phyloP scores from a whole-genome alignment of 371 early-diverging fungal genomes.

The Syncephalastrum racemosum region DNA sequence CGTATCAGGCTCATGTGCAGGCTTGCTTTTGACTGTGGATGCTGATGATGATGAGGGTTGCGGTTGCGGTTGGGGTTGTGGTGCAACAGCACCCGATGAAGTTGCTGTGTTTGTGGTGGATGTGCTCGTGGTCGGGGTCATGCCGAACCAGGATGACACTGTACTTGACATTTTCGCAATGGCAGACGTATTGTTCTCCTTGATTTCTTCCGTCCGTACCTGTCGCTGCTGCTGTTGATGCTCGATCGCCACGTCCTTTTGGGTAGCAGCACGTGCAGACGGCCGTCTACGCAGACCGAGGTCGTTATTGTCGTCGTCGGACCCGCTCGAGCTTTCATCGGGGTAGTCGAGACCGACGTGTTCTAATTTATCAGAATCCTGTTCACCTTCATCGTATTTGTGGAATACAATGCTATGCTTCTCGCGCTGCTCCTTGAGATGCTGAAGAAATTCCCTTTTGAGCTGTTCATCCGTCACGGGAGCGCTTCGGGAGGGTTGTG shows the following conservation, averaged over 20 bases:
- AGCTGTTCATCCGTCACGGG: slow-evolving; percentile 19
- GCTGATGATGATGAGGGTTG: neutral
- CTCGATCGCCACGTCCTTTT: no score
- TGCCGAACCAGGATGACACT: slow-evolving; percentile 5
- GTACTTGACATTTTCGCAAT: no score
- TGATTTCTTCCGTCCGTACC: no score
- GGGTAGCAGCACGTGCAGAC: neutral
- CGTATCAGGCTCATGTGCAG: slow-evolving; percentile 14
- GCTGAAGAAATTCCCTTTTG: slow-evolving; percentile 20
- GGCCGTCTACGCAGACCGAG: neutral
- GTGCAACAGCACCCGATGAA: neutral
- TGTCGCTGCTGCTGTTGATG: no score
- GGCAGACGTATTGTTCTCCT: no score
- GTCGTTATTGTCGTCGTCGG: slow-evolving; percentile 1
- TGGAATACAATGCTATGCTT: slow-evolving; percentile 18
- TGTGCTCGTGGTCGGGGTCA: neutral
- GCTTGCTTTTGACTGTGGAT: slow-evolving; percentile 2
- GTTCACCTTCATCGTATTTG: slow-evolving; percentile 22
- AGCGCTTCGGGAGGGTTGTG: neutral
- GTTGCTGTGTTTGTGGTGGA: neutral
- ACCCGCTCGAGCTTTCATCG: slow-evolving; percentile 14
- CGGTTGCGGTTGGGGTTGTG: slow-evolving; percentile 1
- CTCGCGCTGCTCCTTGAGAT: slow-evolving; percentile 28
- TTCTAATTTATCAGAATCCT: neutral
- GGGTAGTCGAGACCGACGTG: slow-evolving; percentile 17